Percentiles rank a stretch among this genome's conserved stretches.
Conservation (phyloP, 345 rosid species). For the Brassica nigra region DNA sequence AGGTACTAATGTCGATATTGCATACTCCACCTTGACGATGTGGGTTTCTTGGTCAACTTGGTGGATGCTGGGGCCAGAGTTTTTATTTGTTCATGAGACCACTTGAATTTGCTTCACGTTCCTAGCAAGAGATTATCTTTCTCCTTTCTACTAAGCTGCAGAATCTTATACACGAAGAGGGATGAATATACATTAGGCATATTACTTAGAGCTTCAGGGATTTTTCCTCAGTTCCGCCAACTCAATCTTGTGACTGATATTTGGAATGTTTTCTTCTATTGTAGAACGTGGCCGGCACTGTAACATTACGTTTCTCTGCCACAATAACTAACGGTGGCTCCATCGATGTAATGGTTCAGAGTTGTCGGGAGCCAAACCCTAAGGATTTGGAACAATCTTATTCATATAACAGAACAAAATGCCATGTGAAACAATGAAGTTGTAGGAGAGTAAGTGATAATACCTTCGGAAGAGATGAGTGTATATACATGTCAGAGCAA, state of each 20-base stretch:
- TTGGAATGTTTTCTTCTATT: neutral
- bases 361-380: neutral
- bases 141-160: neutral
- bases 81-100: neutral
- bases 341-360: neutral
- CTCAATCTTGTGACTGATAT: neutral
- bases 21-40: neutral
- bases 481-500: conserved; percentile 41
- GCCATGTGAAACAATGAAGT: neutral
- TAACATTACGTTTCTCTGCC: neutral
- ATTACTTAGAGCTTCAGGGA: neutral
- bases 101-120: neutral
- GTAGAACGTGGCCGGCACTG: neutral
- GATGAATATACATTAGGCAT: neutral
- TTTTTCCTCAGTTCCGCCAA: neutral
- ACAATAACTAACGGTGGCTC: neutral
- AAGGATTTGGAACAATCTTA: neutral
- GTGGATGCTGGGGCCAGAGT: neutral
- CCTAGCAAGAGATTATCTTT: neutral
- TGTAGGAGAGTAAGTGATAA: neutral
- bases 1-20: too few relatives aligned
- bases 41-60: neutral
- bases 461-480: conserved; percentile 35
- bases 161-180: neutral
- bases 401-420: neutral